phyloP scores from a whole-genome alignment of 768 basidiomycete genomes.

The Termitomyces sp. region DNA sequence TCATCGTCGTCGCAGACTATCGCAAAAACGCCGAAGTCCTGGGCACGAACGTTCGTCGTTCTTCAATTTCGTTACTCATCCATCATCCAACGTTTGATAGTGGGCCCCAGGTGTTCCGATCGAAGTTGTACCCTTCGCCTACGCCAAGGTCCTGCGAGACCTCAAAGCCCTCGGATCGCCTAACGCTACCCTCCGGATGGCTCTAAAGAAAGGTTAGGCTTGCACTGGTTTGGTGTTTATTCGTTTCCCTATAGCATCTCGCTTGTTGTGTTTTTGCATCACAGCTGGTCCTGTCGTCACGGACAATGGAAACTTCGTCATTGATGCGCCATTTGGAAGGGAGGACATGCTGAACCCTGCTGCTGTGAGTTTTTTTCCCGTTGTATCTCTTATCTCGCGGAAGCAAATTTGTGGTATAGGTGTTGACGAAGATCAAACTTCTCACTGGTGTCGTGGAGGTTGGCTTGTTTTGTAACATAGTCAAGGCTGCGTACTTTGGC shows the following conservation, averaged over 20 bases:
- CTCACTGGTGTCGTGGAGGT: constrained; percentile 99
- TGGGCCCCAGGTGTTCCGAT: constrained; percentile 90
- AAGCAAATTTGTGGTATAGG: constrained; percentile 36
- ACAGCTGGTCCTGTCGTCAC: constrained; percentile 92
- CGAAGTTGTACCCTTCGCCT: constrained; percentile 96
- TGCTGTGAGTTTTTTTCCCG: constrained; percentile 38
- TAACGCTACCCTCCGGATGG: constrained; percentile 86
- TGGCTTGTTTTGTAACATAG: constrained; percentile 93
- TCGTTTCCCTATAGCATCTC: not conserved
- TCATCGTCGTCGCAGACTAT: constrained; percentile 92
- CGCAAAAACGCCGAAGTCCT: constrained; percentile 85
- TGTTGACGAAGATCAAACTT: constrained; percentile 83
- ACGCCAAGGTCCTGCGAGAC: constrained; percentile 80
- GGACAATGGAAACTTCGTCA: constrained; percentile 97
- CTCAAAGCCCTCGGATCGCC: constrained; percentile 62
- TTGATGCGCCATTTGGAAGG: constrained; percentile 88
- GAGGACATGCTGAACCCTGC: constrained; percentile 67
- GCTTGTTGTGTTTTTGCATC: not conserved
- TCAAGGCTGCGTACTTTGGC: constrained; percentile 95
- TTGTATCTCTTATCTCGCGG: not conserved
- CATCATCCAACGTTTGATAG: constrained; percentile 35
- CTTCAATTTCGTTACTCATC: not conserved
- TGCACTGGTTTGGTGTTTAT: not conserved
- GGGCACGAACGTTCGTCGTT: constrained; percentile 71
- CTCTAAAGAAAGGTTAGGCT: constrained; percentile 63